Conservation (phyloP, 2,329 filamentous ascomycete genomes). For the Apiospora aurea region DNA sequence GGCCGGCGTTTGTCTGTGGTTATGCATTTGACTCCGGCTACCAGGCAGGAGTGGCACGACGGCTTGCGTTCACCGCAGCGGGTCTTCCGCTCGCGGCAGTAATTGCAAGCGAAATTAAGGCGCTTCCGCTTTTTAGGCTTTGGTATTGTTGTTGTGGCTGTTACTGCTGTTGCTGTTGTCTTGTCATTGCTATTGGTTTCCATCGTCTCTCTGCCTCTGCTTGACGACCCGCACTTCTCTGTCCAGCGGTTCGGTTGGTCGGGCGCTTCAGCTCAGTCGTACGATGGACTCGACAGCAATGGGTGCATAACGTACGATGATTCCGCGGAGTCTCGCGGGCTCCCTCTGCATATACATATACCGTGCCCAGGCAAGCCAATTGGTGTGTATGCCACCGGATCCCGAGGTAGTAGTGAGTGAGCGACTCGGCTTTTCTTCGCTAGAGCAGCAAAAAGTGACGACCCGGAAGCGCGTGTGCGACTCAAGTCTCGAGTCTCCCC, state of each 20-base stretch:
- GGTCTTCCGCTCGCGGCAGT: conserved; percentile 27
- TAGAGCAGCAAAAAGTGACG: neutral
- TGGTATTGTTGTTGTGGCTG: neutral
- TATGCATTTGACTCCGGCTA: conserved; percentile 26
- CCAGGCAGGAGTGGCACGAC: conserved; percentile 27
- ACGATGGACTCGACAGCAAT: neutral
- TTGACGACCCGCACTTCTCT: neutral
- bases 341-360: neutral
- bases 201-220: neutral
- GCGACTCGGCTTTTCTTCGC: neutral
- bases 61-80: conserved; percentile 29
- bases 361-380: neutral
- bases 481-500: neutral
- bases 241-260: neutral
- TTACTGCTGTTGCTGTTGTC: neutral
- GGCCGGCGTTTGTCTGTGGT: conserved; percentile 29
- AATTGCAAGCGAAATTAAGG: conserved; percentile 30
- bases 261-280: neutral
- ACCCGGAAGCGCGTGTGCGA: neutral
- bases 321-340: conserved; percentile 15
- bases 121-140: conserved; percentile 24
- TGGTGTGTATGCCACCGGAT: neutral
- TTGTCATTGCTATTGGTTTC: neutral
- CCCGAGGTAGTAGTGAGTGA: neutral
- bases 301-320: neutral